phyloP scores from a whole-genome alignment of 352 stramenopile genomes.

The Albugo laibachii region DNA sequence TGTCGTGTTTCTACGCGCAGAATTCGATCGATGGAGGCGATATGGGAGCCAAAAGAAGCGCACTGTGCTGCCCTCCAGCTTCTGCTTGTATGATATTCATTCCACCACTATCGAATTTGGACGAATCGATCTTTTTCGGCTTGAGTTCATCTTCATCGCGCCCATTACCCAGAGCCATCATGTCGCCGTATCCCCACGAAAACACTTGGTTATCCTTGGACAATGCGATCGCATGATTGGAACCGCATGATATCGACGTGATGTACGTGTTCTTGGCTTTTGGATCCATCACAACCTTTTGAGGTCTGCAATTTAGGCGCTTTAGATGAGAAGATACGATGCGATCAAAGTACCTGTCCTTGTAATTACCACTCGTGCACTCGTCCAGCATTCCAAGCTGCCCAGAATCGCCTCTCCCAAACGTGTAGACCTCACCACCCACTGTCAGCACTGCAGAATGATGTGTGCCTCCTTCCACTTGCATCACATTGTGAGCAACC shows the following conservation, averaged over 20 bases:
- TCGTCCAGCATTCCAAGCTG: slow-evolving; percentile 77
- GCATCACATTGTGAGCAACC: slow-evolving; percentile 30
- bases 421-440: slow-evolving; percentile 78
- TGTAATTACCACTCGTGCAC: slow-evolving; percentile 56
- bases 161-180: slow-evolving; percentile 77
- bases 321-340: not conserved
- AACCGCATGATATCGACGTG: slow-evolving; percentile 35
- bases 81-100: slow-evolving; percentile 39
- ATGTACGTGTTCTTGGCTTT: slow-evolving; percentile 13
- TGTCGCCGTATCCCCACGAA: slow-evolving; percentile 87
- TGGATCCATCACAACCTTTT: slow-evolving; percentile 34
- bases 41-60: slow-evolving; percentile 23
- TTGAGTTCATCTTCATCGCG: slow-evolving; percentile 59
- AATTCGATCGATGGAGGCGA: no score
- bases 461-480: slow-evolving; percentile 81
- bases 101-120: slow-evolving; percentile 33
- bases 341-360: slow-evolving; percentile 18
- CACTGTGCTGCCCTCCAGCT: slow-evolving; percentile 77
- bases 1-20: no score
- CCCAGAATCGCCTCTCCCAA: slow-evolving; percentile 86
- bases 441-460: slow-evolving; percentile 84
- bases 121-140: slow-evolving; percentile 41
- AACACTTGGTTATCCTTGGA: slow-evolving; percentile 59
- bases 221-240: slow-evolving; percentile 75
- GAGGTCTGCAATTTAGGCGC: slow-evolving; percentile 11